Percentiles rank a stretch among this genome's conserved stretches.
Evolutionary conservation across 495 filamentous ascomycete genomes (phyloP).

Genomic region (Podospora tetraspora): DNA sequence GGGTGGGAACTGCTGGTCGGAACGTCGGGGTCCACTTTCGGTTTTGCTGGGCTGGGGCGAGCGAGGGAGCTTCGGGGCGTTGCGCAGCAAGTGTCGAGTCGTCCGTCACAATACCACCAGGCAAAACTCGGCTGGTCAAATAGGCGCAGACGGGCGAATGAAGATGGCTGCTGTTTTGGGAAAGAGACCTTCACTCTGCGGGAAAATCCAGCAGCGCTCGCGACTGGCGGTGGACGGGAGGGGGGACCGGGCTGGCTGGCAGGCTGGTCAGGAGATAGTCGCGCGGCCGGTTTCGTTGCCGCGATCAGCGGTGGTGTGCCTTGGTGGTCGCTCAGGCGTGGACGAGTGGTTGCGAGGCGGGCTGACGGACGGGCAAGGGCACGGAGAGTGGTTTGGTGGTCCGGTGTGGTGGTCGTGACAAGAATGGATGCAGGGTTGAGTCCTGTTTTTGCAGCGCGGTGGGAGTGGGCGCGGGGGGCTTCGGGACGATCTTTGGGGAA

Average conservation of each 20-base stretch:
- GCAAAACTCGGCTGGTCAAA: conserved; percentile 1
- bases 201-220: conserved; percentile 7
- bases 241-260: conserved; percentile 6
- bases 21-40: not conserved
- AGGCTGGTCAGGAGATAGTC: conserved; percentile 20
- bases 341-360: conserved; percentile 20
- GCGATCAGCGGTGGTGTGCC: conserved; percentile 32
- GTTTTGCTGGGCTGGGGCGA: not conserved
- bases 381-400: not conserved
- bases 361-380: too few relatives aligned
- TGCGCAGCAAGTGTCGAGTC: not conserved
- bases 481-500: not conserved
- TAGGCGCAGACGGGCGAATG: not conserved
- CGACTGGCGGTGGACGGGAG: conserved; percentile 7
- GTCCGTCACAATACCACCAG: conserved; percentile 5
- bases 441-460: conserved; percentile 19
- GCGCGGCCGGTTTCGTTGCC: conserved; percentile 27
- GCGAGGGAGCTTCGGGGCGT: not conserved
- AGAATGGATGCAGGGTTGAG: conserved; percentile 13
- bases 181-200: conserved; percentile 7
- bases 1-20: not conserved
- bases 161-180: conserved; percentile 5
- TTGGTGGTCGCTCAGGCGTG: conserved; percentile 11
- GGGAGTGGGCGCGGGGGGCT: conserved; percentile 24
- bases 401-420: conserved; percentile 22